These are phyloP conservation scores for Nothomitra cinnamomea DNA, from an alignment of 2,329 filamentous ascomycete genomes.

Conservation along the genomic window DNA sequence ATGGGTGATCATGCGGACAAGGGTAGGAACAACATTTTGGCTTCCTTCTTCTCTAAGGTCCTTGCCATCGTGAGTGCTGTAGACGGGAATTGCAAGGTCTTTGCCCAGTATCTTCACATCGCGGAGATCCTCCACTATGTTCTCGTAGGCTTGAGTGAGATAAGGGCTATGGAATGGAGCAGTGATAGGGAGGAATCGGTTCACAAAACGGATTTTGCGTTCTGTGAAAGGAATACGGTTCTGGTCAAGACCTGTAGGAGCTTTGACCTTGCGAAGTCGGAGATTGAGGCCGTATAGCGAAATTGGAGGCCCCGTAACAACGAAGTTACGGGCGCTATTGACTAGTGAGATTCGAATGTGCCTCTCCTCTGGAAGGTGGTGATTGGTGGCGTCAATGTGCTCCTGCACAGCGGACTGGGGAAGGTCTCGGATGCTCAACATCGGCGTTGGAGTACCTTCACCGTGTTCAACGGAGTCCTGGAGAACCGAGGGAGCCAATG, in stretches of 20 bases:
- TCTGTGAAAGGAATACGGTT: conserved; percentile 87
- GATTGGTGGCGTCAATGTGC: conserved; percentile 92
- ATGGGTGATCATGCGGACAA: conserved; percentile 85
- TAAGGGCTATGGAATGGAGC: conserved; percentile 98
- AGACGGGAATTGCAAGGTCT: conserved; percentile 69
- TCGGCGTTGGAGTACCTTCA: conserved; percentile 89
- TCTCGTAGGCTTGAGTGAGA: conserved; percentile 60
- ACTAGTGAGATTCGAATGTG: conserved; percentile 91
- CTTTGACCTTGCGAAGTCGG: conserved; percentile 90
- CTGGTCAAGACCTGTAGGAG: conserved; percentile 91
- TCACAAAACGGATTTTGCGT: conserved; percentile 89
- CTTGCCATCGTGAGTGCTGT: conserved; percentile 73
- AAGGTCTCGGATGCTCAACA: conserved; percentile 93
- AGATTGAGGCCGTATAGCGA: conserved; percentile 93
- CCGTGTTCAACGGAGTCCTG: conserved; percentile 89
- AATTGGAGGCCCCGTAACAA: conserved; percentile 88
- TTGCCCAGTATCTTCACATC: conserved; percentile 59
- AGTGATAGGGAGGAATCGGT: conserved; percentile 93
- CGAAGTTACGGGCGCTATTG: conserved; percentile 93
- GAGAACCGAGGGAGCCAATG: conserved; percentile 74
- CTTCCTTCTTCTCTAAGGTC: conserved; percentile 56
- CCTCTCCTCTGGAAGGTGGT: conserved; percentile 80
- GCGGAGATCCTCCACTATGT: conserved; percentile 77
- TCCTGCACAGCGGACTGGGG: conserved; percentile 78
- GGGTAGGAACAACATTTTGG: conserved; percentile 67